These are phyloP conservation scores for Phytophthora aleatoria DNA, from an alignment of 352 stramenopile genomes.

Conservation along the genomic window DNA sequence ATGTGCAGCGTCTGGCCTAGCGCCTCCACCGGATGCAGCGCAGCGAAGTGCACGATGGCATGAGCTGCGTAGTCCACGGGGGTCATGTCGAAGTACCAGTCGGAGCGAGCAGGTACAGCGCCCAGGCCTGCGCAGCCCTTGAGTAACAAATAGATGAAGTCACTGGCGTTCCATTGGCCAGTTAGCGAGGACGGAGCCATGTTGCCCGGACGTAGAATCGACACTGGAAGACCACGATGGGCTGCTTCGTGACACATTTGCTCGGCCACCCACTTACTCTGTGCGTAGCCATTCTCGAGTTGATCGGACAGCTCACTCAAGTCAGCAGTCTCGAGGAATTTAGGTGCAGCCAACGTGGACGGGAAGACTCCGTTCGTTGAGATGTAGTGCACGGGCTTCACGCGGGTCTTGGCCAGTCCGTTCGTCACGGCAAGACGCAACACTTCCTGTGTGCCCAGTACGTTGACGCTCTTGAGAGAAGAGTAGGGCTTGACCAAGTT, in stretches of 20 bases:
- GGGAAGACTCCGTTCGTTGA: conserved; percentile 93
- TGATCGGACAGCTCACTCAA: conserved; percentile 60
- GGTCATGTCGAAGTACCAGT: conserved; percentile 92
- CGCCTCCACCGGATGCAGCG: conserved; percentile 50
- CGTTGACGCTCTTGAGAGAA: conserved; percentile 86
- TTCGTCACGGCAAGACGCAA: conserved; percentile 87
- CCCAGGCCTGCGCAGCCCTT: conserved; percentile 72
- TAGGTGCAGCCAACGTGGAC: conserved; percentile 32
- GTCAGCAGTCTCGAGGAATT: conserved; percentile 57
- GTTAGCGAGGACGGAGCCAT: conserved; percentile 74
- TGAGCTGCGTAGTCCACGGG: conserved; percentile 91
- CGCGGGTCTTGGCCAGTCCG: conserved; percentile 71
- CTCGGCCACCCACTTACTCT: conserved; percentile 94
- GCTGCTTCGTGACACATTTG: conserved; percentile 83
- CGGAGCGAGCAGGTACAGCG: conserved; percentile 57
- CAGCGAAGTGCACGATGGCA: conserved; percentile 84
- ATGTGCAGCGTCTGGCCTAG: conserved; percentile 79
- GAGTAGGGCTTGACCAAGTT: conserved; percentile 93
- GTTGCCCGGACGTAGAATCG: conserved; percentile 90
- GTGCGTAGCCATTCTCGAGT: conserved; percentile 85
- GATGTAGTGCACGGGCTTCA: conserved; percentile 90
- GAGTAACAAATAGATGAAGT: conserved; percentile 92
- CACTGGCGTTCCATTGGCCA: conserved; percentile 85
- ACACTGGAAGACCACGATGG: conserved; percentile 80
- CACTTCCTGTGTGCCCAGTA: conserved; percentile 90